A percentile compares a stretch with the other conserved stretches of the same genome.
Conservation (phyloP, 192 early-diverging fungal genomes). For the Coemansia asiatica region DNA sequence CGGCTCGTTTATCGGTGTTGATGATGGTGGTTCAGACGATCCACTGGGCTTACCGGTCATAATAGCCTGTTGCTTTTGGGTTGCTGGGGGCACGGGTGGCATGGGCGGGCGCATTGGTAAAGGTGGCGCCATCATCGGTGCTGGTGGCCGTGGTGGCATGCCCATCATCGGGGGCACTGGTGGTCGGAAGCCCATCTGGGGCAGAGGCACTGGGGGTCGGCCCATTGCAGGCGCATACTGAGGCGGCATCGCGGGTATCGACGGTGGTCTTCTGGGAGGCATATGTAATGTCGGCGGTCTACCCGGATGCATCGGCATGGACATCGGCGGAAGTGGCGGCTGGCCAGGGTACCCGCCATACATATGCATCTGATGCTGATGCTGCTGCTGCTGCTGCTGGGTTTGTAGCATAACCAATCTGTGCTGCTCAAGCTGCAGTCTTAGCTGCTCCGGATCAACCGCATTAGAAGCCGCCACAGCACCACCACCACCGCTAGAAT, state of each 20-base stretch:
- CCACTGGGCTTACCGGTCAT: slow-evolving; percentile 37
- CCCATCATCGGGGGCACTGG: slow-evolving; percentile 9
- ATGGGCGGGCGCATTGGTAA: slow-evolving; percentile 6
- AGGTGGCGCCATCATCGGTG: slow-evolving; percentile 1
- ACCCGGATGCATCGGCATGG: slow-evolving; percentile 10
- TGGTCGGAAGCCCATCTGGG: slow-evolving; percentile 5
- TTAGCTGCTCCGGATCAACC: slow-evolving; percentile 46
- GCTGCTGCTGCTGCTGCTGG: slow-evolving; percentile 44
- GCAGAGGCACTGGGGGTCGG: background rate
- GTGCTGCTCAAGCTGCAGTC: slow-evolving; percentile 55
- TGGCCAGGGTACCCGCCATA: background rate
- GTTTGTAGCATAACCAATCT: slow-evolving; percentile 51
- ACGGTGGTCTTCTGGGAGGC: slow-evolving; percentile 6
- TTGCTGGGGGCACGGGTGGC: slow-evolving; percentile 9
- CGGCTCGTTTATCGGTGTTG: slow-evolving; percentile 15
- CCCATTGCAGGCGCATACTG: slow-evolving; percentile 6
- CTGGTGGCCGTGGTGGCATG: background rate
- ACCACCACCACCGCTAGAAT: slow-evolving; percentile 46
- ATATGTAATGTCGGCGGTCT: background rate
- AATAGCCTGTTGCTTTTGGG: background rate
- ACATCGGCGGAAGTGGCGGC: slow-evolving; percentile 22
- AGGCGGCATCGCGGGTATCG: slow-evolving; percentile 6
- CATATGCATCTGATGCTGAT: slow-evolving; percentile 4
- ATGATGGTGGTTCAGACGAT: slow-evolving; percentile 16
- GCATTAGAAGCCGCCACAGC: slow-evolving; percentile 24